Evolutionary conservation across 352 stramenopile genomes (phyloP).

Genomic region (Globisporangium polare): DNA sequence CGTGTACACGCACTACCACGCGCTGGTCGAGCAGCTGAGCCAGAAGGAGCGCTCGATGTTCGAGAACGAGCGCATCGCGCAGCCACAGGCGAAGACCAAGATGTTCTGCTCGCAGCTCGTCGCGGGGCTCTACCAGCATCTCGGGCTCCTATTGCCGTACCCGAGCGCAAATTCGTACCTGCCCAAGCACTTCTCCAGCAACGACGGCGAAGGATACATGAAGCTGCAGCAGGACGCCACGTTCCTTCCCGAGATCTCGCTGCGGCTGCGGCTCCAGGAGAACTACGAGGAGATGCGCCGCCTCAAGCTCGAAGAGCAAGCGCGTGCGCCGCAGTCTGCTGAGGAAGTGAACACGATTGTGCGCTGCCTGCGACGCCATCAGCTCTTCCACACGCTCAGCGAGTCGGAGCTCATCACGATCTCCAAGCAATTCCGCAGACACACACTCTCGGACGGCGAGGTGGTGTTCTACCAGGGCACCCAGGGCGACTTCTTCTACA

Average conservation of each 20-base stretch:
- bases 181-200: slow-evolving; percentile 79
- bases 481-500: slow-evolving; percentile 76
- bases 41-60: slow-evolving; percentile 73
- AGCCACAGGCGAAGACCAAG: slow-evolving; percentile 38
- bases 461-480: slow-evolving; percentile 85
- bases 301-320: slow-evolving; percentile 27
- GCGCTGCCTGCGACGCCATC: slow-evolving; percentile 64
- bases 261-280: slow-evolving; percentile 35
- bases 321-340: slow-evolving; percentile 25
- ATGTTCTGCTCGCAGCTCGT: slow-evolving; percentile 86
- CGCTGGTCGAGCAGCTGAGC: slow-evolving; percentile 50
- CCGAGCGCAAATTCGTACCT: slow-evolving; percentile 83
- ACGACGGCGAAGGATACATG: slow-evolving; percentile 53
- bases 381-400: slow-evolving; percentile 77
- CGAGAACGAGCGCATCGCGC: slow-evolving; percentile 65
- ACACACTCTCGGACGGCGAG: slow-evolving; percentile 48
- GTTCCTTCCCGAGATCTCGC: slow-evolving; percentile 67
- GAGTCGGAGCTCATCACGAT: slow-evolving; percentile 59
- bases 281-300: slow-evolving; percentile 28
- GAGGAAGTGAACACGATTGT: slow-evolving; percentile 52
- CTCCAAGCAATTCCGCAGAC: slow-evolving; percentile 55
- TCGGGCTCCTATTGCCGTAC: slow-evolving; percentile 75
- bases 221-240: slow-evolving; percentile 74
- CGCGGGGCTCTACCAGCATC: slow-evolving; percentile 73
- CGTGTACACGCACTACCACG: slow-evolving; percentile 53